Evolutionary conservation across 345 rosid genomes (phyloP), one percentile per base, ranked within the genome.

Genomic region (Linum tenue): DNA sequence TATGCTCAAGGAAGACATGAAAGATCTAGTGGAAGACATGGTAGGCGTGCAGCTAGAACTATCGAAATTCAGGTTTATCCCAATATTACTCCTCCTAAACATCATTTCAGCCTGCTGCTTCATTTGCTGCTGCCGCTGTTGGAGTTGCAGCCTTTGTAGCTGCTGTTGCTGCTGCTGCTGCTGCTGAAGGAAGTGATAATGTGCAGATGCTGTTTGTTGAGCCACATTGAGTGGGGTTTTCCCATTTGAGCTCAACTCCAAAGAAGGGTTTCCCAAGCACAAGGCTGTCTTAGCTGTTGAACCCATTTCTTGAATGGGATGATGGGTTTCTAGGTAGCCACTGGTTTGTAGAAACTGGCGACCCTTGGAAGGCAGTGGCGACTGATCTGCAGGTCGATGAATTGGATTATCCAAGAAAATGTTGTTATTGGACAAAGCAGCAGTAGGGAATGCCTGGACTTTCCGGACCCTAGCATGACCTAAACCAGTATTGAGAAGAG

Each of bases 391-490:
- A 2, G 11, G 31, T 44, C 66, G 81, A 60, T 60, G 72, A 38
- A 66, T 73, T 38, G 80, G 80, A 67, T 72, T 79, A 56, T 88
- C 91, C 79, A 95, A 79, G 57, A 88, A 79, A 63, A 79, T 67
- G 70, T 63, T 76, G 48, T 81, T 12, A 48, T 7, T 88, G 66
- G 86, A 78, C 39, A 80, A 61, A 75, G 86, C 11, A 48, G 53
- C 81, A 61, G 75, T 63, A 2, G 78, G 80, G 22, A 77, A 64
- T 22, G 80, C 83, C 79, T 81, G 85, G n/a, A 81, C 69, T 79
- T 83, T 87, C 76, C 97, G 86, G 43, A 91, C 90, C 79, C 99
- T 85, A 5, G 99, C 95, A 83, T 91, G 99, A 71, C 97, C 96
- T 75, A 86, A 85, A 73, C 87, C 78, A 56, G 64, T 76, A 62